Evolutionary conservation across 805 yeast species (phyloP).

Genomic region (Candida yuanshanica): DNA sequence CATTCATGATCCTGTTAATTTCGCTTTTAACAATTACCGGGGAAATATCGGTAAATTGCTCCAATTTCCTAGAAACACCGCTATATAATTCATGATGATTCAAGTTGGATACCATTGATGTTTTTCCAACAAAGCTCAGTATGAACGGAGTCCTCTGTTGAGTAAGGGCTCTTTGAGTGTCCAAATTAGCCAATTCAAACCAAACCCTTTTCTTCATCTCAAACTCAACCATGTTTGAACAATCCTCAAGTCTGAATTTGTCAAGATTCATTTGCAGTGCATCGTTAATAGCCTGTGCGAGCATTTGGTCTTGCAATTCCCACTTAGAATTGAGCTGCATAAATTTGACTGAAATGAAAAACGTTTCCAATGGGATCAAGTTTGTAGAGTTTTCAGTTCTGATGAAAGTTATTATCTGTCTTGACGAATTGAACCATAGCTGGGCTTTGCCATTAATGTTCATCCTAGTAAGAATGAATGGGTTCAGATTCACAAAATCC

Average conservation of each 20-base stretch:
- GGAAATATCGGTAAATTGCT: neutral
- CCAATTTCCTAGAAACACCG: neutral
- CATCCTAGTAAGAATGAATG: neutral
- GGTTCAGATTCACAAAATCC: constrained; percentile 8
- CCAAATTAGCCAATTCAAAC: neutral
- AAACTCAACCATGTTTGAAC: neutral
- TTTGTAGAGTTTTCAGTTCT: constrained; percentile 1
- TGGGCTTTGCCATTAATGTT: constrained; percentile 3
- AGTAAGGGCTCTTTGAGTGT: neutral
- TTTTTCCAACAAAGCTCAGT: neutral
- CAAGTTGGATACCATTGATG: neutral
- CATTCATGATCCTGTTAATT: neutral
- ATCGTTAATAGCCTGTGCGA: constrained; percentile 2
- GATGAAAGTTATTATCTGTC: constrained; percentile 12
- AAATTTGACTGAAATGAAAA: neutral
- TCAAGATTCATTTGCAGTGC: neutral
- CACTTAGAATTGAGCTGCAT: neutral
- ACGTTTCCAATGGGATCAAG: neutral
- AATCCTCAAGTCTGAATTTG: neutral
- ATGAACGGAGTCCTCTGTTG: neutral
- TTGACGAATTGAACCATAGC: constrained; percentile 15
- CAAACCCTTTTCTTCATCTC: constrained; percentile 1
- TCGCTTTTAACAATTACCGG: neutral
- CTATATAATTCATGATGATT: neutral
- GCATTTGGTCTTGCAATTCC: neutral